Conservation (phyloP, 2,329 filamentous ascomycete genomes). For the Lasiodiplodia sp. region DNA sequence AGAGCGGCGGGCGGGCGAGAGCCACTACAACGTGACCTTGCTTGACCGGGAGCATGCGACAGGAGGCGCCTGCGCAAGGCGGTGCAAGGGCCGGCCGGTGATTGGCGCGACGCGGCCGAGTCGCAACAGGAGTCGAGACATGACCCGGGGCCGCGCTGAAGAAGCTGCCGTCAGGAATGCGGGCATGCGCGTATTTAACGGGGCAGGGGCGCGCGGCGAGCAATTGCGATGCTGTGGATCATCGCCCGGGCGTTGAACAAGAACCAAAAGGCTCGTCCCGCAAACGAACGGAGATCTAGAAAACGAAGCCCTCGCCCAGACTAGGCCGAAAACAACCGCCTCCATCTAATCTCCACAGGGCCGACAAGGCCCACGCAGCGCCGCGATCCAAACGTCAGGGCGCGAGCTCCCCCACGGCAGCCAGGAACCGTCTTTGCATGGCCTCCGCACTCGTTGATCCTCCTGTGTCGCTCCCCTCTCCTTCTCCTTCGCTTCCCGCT, state of each 20-base stretch:
- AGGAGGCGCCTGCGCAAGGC: constrained; percentile 26
- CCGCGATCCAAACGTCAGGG: constrained; percentile 27
- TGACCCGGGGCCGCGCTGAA: constrained; percentile 22
- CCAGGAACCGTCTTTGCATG: constrained; percentile 22
- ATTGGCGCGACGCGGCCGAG: constrained; percentile 15
- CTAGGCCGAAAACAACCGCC: constrained; percentile 23
- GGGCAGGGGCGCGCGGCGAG: neutral
- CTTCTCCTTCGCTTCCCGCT: constrained; percentile 1
- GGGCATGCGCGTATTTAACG: constrained; percentile 15
- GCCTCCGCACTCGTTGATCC: constrained; percentile 27
- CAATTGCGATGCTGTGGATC: constrained; percentile 5
- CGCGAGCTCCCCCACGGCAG: constrained; percentile 16
- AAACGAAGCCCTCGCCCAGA: constrained; percentile 14
- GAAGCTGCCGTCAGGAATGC: constrained; percentile 22
- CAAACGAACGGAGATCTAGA: constrained; percentile 27
- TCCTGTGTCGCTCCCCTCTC: constrained; percentile 11
- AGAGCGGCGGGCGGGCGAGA: constrained; percentile 14
- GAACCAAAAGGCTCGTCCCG: constrained; percentile 22
- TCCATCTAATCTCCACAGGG: constrained; percentile 27
- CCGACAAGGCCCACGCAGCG: constrained; percentile 16
- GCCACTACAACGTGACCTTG: constrained; percentile 26
- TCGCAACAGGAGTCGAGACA: constrained; percentile 23
- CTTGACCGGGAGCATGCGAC: constrained; percentile 25
- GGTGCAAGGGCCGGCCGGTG: constrained; percentile 23
- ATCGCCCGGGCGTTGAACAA: constrained; percentile 7